Evolutionary conservation across 2,329 filamentous ascomycete genomes (phyloP).

Genomic region (Lasiodiplodia citricola): DNA sequence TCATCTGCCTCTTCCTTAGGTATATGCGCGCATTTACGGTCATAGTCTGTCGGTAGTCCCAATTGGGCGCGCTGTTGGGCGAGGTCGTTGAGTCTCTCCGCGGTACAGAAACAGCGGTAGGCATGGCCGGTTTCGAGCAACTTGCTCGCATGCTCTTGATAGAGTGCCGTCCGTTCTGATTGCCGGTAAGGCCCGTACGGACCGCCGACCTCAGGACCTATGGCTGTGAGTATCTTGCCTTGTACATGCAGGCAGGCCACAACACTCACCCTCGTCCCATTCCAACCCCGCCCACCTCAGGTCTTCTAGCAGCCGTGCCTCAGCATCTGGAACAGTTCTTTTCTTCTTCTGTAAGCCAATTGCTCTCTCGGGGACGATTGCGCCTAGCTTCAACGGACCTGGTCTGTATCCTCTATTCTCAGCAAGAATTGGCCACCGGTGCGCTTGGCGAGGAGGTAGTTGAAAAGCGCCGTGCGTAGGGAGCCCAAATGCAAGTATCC

Average conservation of each 20-base stretch:
- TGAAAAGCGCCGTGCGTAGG: constrained; percentile 91
- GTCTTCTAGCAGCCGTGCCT: constrained; percentile 77
- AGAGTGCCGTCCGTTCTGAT: constrained; percentile 79
- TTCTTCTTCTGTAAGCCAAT: constrained; percentile 62
- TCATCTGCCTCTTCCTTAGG: constrained; percentile 70
- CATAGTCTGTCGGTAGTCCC: constrained; percentile 66
- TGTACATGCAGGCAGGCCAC: background rate
- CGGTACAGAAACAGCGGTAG: constrained; percentile 91
- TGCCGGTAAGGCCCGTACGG: constrained; percentile 85
- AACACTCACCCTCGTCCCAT: constrained; percentile 82
- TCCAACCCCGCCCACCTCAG: constrained; percentile 85
- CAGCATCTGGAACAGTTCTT: constrained; percentile 79
- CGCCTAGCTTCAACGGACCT: constrained; percentile 56
- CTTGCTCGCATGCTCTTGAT: constrained; percentile 71
- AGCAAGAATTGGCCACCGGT: constrained; percentile 91
- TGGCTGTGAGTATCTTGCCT: constrained; percentile 8
- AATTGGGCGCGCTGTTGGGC: constrained; percentile 66
- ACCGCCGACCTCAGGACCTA: constrained; percentile 80
- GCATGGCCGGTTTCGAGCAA: constrained; percentile 75
- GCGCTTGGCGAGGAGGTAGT: constrained; percentile 85
- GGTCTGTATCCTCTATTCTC: constrained; percentile 93
- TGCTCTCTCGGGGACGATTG: background rate
- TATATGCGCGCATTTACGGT: constrained; percentile 75
- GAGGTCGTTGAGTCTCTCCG: constrained; percentile 71
- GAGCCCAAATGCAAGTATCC: constrained; percentile 93